Evolutionary conservation across 1,284 basidiomycete genomes (phyloP), one percentile per base, ranked within the genome.

Genomic region (Trichosporon asahii): DNA sequence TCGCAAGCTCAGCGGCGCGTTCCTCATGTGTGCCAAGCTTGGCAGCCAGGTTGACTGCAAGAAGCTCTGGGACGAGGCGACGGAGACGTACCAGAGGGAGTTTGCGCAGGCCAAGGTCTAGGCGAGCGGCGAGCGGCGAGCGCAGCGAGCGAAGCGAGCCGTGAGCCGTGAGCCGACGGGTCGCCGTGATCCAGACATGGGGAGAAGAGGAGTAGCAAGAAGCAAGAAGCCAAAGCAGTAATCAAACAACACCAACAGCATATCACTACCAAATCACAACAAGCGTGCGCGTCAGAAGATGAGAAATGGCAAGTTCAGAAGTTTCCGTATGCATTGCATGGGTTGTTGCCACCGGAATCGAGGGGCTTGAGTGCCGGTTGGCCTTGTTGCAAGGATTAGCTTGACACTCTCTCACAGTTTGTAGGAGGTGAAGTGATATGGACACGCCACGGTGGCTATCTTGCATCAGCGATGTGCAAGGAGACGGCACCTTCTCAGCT

Each of bases 1-100:
- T 82, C 85, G 95, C 78, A 99, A 98, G 87, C 81, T 98, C 73
- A 95, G 93, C 74, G 95, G 96, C 0, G 91, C 93, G 2, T 98
- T 99, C 84, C 85, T 99, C 73, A 87, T 98, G 15, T 96, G 96
- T 64, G 90, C 94, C 15, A 86, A 92, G 68, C 85, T 98, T 44
- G 88, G 88, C 57, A 93, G 93, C 15, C 86, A 85, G 1, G 89
- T 98, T 21, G 88, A 93, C 78, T 92, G 92, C 73, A 87, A 86
- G 77, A 83, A 80, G 23, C 83, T 98, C 37, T 95, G 93, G 92
- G 88, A 91, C 68, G 85, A 87, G 27, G 57, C 57, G 27, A 61
- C 57, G 6, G 57, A 18, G 5, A 27, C 33, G 7, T 61, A 61
- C 29, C 27, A n/a, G 57, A 61, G 15, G 57, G 18, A 61, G 57